These are phyloP conservation scores for Didymosphaeria variabile DNA, from an alignment of 2,329 filamentous ascomycete species.

Conservation along the genomic window DNA sequence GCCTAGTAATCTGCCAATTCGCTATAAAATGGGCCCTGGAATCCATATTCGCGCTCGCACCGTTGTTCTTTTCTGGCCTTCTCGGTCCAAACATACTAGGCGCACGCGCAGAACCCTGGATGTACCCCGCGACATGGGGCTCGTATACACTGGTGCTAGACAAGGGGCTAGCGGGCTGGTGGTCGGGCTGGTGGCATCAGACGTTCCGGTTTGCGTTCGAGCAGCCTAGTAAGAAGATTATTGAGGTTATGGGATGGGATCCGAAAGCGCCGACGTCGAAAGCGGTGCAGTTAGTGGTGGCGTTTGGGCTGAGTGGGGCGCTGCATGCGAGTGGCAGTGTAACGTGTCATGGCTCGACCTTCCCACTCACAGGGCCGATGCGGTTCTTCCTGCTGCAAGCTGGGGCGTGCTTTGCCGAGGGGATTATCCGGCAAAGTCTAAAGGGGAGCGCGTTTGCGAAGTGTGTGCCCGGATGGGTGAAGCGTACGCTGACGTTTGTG, in stretches of 20 bases:
- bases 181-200: constrained; percentile 92
- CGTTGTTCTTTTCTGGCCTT: constrained; percentile 67
- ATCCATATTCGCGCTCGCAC: constrained; percentile 67
- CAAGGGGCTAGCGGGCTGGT: constrained; percentile 79
- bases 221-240: constrained; percentile 64
- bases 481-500: constrained; percentile 66
- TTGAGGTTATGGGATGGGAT: constrained; percentile 39
- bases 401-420: constrained; percentile 70
- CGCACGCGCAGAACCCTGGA: constrained; percentile 66
- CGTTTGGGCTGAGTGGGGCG: constrained; percentile 72
- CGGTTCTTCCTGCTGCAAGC: constrained; percentile 78
- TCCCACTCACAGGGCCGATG: constrained; percentile 62
- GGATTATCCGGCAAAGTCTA: constrained; percentile 32
- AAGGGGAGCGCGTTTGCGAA: constrained; percentile 43
- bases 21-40: constrained; percentile 69
- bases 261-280: constrained; percentile 48
- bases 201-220: constrained; percentile 79
- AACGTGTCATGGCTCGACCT: constrained; percentile 64
- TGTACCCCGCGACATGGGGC: constrained; percentile 69
- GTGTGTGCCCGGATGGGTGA: constrained; percentile 56
- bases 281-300: constrained; percentile 56
- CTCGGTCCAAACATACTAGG: constrained; percentile 69
- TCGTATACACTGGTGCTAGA: constrained; percentile 65
- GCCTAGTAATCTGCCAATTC: constrained; percentile 64
- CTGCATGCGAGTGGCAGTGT: constrained; percentile 77